Percentiles rank a stretch among this genome's conserved stretches.
phyloP scores from a whole-genome alignment of 179 eudicot species.

The Corrigiola litoralis region DNA sequence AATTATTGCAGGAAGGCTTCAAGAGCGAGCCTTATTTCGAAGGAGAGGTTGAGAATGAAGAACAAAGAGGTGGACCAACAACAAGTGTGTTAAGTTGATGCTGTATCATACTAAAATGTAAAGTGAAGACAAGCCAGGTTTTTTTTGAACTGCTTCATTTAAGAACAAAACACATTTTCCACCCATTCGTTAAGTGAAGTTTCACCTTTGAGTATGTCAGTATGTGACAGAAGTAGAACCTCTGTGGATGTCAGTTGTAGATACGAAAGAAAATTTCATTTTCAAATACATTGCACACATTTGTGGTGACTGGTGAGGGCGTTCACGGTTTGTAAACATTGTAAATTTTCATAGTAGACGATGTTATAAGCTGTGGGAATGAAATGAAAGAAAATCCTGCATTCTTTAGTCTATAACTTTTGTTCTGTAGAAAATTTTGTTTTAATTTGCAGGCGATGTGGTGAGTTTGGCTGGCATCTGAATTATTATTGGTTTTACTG shows the following conservation, averaged over 20 bases:
- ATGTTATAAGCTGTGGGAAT: too few species aligned
- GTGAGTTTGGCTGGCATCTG: too few species aligned
- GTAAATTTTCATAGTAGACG: not conserved
- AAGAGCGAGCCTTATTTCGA: not conserved
- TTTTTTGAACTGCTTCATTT: not conserved
- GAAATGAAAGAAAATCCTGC: too few species aligned
- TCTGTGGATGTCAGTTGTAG: constrained; percentile 8
- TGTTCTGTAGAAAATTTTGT: not conserved
- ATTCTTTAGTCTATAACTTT: not conserved
- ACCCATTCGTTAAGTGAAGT: not conserved
- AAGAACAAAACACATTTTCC: not conserved
- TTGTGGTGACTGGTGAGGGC: not conserved
- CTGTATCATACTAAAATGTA: constrained; percentile 8
- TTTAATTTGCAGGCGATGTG: too few species aligned
- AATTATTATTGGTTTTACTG: too few species aligned
- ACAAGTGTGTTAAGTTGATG: not conserved
- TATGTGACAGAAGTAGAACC: not conserved
- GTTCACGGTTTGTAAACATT: not conserved
- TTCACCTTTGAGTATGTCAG: not conserved
- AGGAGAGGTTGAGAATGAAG: not conserved
- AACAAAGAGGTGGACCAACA: not conserved
- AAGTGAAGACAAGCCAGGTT: not conserved
- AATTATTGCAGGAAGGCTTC: constrained; percentile 8
- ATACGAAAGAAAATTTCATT: not conserved
- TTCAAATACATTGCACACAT: not conserved